Evolutionary conservation across 2,329 filamentous ascomycete genomes (phyloP).

Genomic region (Pochonia chlamydosporia): DNA sequence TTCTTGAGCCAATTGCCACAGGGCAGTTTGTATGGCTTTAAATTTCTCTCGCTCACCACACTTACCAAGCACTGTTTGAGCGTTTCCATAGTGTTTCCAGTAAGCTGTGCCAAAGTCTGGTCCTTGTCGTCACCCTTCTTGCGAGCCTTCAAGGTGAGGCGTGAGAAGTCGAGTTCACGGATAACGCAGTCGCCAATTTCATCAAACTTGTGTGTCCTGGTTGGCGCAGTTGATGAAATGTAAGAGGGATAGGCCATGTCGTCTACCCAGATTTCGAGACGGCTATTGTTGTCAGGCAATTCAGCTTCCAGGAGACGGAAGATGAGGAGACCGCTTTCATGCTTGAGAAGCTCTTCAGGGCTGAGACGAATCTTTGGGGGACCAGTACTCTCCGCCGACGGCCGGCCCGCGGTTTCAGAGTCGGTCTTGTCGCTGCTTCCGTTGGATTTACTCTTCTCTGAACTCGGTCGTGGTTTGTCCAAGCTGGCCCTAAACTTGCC

Average conservation of each 20-base stretch:
- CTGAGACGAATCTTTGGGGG: conserved; percentile 73
- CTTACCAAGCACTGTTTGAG: conserved; percentile 80
- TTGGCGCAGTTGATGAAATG: conserved; percentile 68
- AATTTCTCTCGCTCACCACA: too few species aligned
- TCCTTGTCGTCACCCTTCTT: conserved; percentile 75
- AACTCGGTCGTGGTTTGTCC: conserved; percentile 16
- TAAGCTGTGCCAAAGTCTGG: conserved; percentile 72
- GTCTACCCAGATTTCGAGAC: conserved; percentile 86
- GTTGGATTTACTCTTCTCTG: conserved; percentile 1
- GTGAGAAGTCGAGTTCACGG: conserved; percentile 94
- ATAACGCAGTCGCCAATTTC: conserved; percentile 96
- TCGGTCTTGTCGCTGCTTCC: conserved; percentile 17
- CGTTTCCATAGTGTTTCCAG: conserved; percentile 79
- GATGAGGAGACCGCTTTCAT: conserved; percentile 88
- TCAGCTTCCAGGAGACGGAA: conserved; percentile 93
- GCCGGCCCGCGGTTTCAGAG: conserved; percentile 27
- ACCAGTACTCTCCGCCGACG: conserved; percentile 38
- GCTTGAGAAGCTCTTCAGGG: conserved; percentile 72
- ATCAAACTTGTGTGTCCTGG: conserved; percentile 67
- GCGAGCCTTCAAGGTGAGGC: conserved; percentile 79
- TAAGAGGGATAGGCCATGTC: conserved; percentile 93
- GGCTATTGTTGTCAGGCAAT: conserved; percentile 67
- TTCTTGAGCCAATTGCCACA: too few species aligned
- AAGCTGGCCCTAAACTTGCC: conserved; percentile 38
- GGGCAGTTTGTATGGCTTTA: too few species aligned